A percentile compares a stretch with the other conserved stretches of the same genome.
Conservation (phyloP, 306 rosid genomes). For the Cucurbita ficifolia region DNA sequence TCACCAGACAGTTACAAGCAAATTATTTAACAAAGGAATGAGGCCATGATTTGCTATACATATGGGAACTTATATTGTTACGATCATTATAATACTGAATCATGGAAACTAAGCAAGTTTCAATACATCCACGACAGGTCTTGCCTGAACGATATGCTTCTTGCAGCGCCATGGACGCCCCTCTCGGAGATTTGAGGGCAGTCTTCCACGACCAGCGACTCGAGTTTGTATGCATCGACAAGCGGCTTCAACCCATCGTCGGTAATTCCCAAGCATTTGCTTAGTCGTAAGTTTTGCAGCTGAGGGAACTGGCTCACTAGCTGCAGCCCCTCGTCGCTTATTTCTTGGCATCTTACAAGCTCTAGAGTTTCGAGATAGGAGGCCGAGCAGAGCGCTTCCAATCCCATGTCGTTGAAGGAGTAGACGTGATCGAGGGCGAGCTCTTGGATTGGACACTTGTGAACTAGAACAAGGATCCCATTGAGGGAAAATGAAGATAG, state of each 20-base stretch:
- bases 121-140: constrained; percentile 85
- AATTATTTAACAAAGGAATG: background rate
- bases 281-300: constrained; percentile 28
- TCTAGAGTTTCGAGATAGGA: constrained; percentile 58
- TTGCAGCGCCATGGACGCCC: constrained; percentile 61
- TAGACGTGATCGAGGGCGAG: constrained; percentile 74
- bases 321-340: constrained; percentile 76
- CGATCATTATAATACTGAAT: background rate
- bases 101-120: background rate
- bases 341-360: constrained; percentile 74
- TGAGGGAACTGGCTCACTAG: constrained; percentile 58
- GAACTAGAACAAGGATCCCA: constrained; percentile 50
- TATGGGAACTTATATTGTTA: background rate
- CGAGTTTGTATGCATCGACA: constrained; percentile 57
- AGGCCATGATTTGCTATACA: background rate
- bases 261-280: constrained; percentile 74
- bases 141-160: constrained; percentile 48
- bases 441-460: constrained; percentile 46
- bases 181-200: constrained; percentile 85
- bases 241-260: constrained; percentile 76
- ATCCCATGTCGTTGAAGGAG: constrained; percentile 65
- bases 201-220: constrained; percentile 53
- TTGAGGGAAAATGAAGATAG: constrained; percentile 57
- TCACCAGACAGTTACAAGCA: background rate
- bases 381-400: constrained; percentile 76